Evolutionary conservation across 805 yeast genomes (phyloP).

Genomic region (Pichia rugopelliculosa): DNA sequence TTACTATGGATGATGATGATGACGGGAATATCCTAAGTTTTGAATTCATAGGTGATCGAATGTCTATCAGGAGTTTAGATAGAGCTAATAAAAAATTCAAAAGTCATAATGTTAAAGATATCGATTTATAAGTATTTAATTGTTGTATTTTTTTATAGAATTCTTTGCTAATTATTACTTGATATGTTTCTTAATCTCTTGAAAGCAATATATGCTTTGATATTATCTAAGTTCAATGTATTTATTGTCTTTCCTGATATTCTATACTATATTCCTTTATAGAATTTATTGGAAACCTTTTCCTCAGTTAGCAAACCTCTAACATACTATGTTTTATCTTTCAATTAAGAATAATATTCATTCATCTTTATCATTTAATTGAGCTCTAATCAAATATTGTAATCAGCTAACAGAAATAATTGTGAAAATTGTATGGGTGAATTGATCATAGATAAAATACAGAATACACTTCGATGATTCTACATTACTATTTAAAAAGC

Average conservation of each 20-base stretch:
- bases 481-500: background rate
- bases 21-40: constrained; percentile 38
- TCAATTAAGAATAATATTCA: too few relatives aligned
- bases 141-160: background rate
- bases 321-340: too few relatives aligned
- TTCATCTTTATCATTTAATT: too few relatives aligned
- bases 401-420: too few relatives aligned
- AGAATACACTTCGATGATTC: too few relatives aligned
- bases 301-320: too few relatives aligned
- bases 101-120: constrained; percentile 50
- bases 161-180: background rate
- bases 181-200: too few relatives aligned
- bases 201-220: background rate
- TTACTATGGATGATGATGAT: constrained; percentile 17
- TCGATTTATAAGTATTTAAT: constrained; percentile 10
- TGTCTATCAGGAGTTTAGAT: constrained; percentile 68
- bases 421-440: too few relatives aligned
- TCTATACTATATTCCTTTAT: too few relatives aligned
- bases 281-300: too few relatives aligned
- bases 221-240: background rate
- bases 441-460: too few relatives aligned
- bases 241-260: background rate
- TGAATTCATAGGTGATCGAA: constrained; percentile 70
- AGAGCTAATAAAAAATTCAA: constrained; percentile 82
- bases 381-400: too few relatives aligned